Percentiles rank a stretch among this genome's conserved stretches.
phyloP scores from a whole-genome alignment of 306 rosid genomes.

The Prunus padus region DNA sequence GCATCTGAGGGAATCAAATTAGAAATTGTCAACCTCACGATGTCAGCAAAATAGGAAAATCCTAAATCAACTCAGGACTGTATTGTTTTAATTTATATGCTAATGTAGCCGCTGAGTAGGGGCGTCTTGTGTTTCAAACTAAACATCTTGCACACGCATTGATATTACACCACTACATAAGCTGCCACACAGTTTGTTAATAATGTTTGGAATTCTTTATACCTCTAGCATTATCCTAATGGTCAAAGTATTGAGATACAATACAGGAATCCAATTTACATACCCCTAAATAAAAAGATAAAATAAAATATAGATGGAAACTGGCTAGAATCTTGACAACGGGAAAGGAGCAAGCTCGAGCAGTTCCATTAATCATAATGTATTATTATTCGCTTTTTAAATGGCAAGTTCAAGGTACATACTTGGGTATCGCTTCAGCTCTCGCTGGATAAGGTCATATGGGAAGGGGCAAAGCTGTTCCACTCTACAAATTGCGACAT shows the following conservation, averaged over 20 bases:
- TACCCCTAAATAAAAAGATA: not conserved
- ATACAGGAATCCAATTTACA: not conserved
- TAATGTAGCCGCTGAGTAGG: not conserved
- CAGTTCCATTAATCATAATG: not conserved
- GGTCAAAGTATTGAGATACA: not conserved
- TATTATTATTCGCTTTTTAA: not conserved
- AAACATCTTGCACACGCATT: not conserved
- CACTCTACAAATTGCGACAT: conserved; percentile 90
- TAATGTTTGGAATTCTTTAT: not conserved
- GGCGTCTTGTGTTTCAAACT: not conserved
- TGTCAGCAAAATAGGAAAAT: not conserved
- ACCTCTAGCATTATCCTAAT: not conserved
- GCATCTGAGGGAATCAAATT: conserved; percentile 61
- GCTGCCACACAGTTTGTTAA: not conserved
- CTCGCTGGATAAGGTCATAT: conserved; percentile 85
- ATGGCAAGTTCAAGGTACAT: conserved; percentile 23
- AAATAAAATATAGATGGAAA: not conserved
- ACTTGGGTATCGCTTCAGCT: conserved; percentile 97
- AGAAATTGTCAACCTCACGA: conserved; percentile 15
- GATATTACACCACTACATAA: not conserved
- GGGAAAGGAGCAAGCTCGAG: not conserved
- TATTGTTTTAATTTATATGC: no score
- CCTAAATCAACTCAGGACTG: no score
- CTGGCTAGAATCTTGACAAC: not conserved
- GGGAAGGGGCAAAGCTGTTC: conserved; percentile 98